These are phyloP conservation scores for Sclerotinia subarctica DNA, from an alignment of 2,329 filamentous ascomycete species.

Conservation along the genomic window DNA sequence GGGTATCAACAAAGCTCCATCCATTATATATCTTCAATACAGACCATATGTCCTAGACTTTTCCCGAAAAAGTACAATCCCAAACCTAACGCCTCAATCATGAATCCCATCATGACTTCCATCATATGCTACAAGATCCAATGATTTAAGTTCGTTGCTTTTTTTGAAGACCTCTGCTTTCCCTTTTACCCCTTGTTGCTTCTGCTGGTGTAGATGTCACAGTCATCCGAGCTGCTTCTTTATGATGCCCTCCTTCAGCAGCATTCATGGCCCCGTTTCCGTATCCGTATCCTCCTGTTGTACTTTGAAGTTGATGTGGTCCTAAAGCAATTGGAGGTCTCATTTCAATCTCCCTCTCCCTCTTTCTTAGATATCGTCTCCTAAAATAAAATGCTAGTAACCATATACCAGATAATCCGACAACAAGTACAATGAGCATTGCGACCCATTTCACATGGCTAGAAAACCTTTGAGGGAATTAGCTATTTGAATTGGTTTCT, in stretches of 20 bases:
- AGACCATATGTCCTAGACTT: slow-evolving; percentile 7
- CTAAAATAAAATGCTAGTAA: slow-evolving; percentile 68
- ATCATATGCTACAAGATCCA: slow-evolving; percentile 4
- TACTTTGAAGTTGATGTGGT: slow-evolving; percentile 39
- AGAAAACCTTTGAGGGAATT: slow-evolving; percentile 52
- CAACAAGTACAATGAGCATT: slow-evolving; percentile 71
- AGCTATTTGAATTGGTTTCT: not conserved
- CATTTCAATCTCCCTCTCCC: slow-evolving; percentile 49
- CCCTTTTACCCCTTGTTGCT: slow-evolving; percentile 23
- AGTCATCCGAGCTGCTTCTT: slow-evolving; percentile 23
- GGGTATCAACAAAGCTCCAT: slow-evolving; percentile 10
- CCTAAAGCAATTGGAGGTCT: slow-evolving; percentile 40
- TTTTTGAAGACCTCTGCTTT: slow-evolving; percentile 27
- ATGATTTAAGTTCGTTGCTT: slow-evolving; percentile 23
- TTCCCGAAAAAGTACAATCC: slow-evolving; percentile 4
- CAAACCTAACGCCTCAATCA: slow-evolving; percentile 10
- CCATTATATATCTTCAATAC: slow-evolving; percentile 12
- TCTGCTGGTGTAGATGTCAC: slow-evolving; percentile 23
- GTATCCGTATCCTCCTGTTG: slow-evolving; percentile 31
- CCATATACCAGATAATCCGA: slow-evolving; percentile 66
- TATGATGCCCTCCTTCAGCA: slow-evolving; percentile 22
- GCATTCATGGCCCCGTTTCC: slow-evolving; percentile 26
- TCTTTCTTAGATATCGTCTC: slow-evolving; percentile 68
- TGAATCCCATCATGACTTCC: not conserved
- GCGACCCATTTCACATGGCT: slow-evolving; percentile 77